A percentile compares a stretch with the other conserved stretches of the same genome.
phyloP scores from a whole-genome alignment of 2,329 filamentous ascomycete genomes.

The Ascochyta lentis region DNA sequence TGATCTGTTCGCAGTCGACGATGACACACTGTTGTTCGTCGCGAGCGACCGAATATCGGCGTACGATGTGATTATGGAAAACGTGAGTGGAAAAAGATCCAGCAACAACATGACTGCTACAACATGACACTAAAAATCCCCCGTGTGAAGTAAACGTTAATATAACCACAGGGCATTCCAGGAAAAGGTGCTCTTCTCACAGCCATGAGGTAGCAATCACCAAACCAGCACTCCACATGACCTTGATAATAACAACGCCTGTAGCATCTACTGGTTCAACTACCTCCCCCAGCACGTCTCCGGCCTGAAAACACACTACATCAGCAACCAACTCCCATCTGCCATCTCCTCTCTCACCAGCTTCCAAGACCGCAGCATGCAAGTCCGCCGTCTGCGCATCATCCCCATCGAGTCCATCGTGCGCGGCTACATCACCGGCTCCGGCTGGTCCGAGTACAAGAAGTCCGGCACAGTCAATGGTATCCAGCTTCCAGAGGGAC shows the following conservation, averaged over 20 bases:
- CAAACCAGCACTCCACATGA: neutral
- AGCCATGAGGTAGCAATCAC: conserved; percentile 59
- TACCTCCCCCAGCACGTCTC: conserved; percentile 65
- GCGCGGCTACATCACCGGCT: conserved; percentile 88
- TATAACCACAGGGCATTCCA: conserved; percentile 64
- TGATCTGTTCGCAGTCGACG: conserved; percentile 77
- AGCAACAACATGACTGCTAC: neutral
- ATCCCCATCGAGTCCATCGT: conserved; percentile 85
- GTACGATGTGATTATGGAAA: conserved; percentile 89
- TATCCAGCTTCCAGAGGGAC: conserved; percentile 69
- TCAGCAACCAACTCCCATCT: conserved; percentile 64
- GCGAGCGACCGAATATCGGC: conserved; percentile 92
- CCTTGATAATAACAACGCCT: conserved; percentile 5
- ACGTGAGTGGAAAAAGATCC: conserved; percentile 57
- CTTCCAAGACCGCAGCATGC: conserved; percentile 72
- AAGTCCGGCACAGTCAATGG: conserved; percentile 80
- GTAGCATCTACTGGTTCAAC: conserved; percentile 68
- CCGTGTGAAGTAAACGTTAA: neutral
- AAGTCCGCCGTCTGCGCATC: conserved; percentile 74
- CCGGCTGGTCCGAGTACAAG: conserved; percentile 81
- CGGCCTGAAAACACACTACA: conserved; percentile 67
- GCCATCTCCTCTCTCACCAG: conserved; percentile 52
- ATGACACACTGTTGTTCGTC: conserved; percentile 77
- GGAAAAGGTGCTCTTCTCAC: conserved; percentile 72
- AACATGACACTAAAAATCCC: neutral